Evolutionary conservation across 2,329 filamentous ascomycete species (phyloP), one percentile per base, ranked within the genome.

Genomic region (Graphium sp.): DNA sequence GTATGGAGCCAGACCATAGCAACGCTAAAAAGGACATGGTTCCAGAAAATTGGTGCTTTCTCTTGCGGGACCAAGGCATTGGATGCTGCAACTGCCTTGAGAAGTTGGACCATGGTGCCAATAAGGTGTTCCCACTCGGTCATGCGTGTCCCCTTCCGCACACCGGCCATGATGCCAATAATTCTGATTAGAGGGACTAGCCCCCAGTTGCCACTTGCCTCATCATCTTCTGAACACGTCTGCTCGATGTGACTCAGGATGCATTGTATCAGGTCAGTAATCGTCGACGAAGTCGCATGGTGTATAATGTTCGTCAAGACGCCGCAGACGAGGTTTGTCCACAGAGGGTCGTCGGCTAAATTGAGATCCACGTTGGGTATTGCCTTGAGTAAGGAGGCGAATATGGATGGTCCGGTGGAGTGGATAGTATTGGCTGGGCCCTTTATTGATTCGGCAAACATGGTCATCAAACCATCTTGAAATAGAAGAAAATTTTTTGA

Each of bases 401-500:
- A 55, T 10, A 74, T 56, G 6, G 62, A 55, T 3, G 63, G 48
- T 3, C 65, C 70, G 10, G 62, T 64, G 3, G 72, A 75, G 41
- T 76, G 71, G 26, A 76, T 50, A 2, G 57, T 61, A 27, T 61
- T 42, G 3, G 71, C 68, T 10, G 70, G 62, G 11, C 70, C 66
- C 48, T 77, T 76, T 40, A 70, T 64, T 7, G 85, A 75, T 49
- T 95, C 87, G 4, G 83, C 74, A 43, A 94, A 82, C 61, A 95
- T 75, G 12, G 73, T 80, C 82, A 93, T 94, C 25, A 94, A 52
- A 31, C 87, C 89, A 45, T 91, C 74, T 36, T 78, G 76, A 47
- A 93, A 93, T 10, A 83, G 61, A 9, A 60, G 57, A 34, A 69
- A 68, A 35, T 74, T 65, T 22, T 62, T 62, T 9, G 62, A 58